Base-by-base conservation (phyloP, 2,329 filamentous ascomycete species). In the Sclerotiophoma versabilis region DNA sequence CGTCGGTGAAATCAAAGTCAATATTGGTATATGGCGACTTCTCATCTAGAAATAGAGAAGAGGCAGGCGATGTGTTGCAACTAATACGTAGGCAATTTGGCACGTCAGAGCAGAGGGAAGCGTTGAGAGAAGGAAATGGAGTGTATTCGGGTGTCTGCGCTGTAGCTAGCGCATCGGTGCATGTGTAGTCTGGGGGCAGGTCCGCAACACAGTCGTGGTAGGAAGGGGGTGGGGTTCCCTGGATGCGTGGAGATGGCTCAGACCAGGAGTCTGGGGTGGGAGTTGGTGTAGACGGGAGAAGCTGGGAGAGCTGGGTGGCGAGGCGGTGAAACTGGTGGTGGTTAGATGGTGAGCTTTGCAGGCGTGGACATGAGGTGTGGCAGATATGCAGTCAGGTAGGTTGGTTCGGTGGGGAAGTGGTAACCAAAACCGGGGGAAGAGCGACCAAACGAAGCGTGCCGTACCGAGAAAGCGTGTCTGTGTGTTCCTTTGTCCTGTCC, bases 1-100 rank as follows among this genome's bases (percentile, higher is more conserved):
- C 42, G 79, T 83, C 77, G 46, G 81, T 74, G 22, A 80, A 83
- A 19, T 77, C 77, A 53, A 89, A 84, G 66, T 90, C 86, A 44
- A 90, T 75, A 25, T 77, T 73, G 17, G 76, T 67, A 62, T 70
- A 67, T 19, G 65, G 49, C 32, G 64, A 68, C 62, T 74, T 72
- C 49, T 71, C 65, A 57, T 72, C 65, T 15, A 72, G 20, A 41
- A 65, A 68, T 29, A 73, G 54, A 14, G 66, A 72, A 46, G 70
- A 68, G 36, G 34, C 43, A 33, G 66, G 67, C 26, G 66, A 69
- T 10, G 65, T 69, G 56, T 66, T 57, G 55, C 66, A 62, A 50
- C 65, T 71, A 41, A 66, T 51, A 29, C 69, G 65, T 50, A 70
- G 51, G 54, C 66, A 69, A 45, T 68, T 66, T 11, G 68, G 66